Percentiles rank a stretch among this genome's conserved stretches.
These are phyloP conservation scores for Trichoderma arundinaceum DNA, from an alignment of 2,329 filamentous ascomycete genomes.

Conservation along the genomic window DNA sequence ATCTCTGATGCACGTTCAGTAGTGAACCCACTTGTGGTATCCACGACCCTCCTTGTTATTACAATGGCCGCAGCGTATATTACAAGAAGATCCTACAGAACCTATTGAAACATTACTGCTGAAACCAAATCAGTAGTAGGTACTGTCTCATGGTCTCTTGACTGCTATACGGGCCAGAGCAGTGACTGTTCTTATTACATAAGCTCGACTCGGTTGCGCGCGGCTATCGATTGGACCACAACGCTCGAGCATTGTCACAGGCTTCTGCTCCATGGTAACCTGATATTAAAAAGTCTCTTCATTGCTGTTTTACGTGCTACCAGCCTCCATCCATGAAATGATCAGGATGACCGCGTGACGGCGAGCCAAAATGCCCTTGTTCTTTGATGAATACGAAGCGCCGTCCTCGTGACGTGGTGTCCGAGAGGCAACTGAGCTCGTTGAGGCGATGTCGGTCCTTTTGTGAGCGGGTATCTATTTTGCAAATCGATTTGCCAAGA, in stretches of 20 bases:
- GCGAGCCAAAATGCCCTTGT: not conserved
- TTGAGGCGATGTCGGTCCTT: not conserved
- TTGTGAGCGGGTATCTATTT: not conserved
- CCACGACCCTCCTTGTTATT: no score
- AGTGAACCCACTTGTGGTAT: no score
- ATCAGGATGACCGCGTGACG: not conserved
- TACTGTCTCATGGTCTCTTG: no score
- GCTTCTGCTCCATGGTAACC: not conserved
- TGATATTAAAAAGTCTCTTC: not conserved
- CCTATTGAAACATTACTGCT: no score
- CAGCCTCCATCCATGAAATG: not conserved
- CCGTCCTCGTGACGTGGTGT: slow-evolving; percentile 5
- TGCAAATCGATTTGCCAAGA: not conserved
- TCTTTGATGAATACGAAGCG: not conserved
- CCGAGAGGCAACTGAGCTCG: not conserved
- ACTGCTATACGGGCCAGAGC: no score
- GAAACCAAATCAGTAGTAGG: no score
- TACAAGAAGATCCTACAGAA: no score
- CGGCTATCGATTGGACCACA: slow-evolving; percentile 27
- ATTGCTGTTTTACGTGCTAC: not conserved
- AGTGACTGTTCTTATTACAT: no score
- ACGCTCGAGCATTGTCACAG: not conserved
- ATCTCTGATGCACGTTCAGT: no score
- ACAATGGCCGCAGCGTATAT: no score
- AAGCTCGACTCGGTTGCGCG: not conserved